These are phyloP conservation scores for Arthrobotrys iridis DNA, from an alignment of 2,329 filamentous ascomycete genomes.

Conservation along the genomic window DNA sequence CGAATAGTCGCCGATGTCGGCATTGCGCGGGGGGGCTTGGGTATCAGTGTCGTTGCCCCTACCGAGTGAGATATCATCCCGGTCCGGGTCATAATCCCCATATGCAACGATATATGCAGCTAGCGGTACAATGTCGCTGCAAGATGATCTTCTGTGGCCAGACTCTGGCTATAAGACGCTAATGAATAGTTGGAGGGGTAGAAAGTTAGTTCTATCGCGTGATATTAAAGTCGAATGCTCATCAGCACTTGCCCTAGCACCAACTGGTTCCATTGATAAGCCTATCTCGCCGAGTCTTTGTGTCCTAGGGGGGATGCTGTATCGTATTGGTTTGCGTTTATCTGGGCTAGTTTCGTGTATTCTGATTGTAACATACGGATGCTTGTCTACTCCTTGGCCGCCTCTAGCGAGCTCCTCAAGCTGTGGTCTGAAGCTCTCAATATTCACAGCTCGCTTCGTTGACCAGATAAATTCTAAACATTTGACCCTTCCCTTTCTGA, in stretches of 20 bases:
- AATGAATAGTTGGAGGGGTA: conserved; percentile 23
- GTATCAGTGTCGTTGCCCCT: conserved; percentile 29
- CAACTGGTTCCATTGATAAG: too few species aligned
- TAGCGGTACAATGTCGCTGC: conserved; percentile 33
- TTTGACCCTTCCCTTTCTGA: conserved; percentile 31
- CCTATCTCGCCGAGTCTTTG: conserved; percentile 3
- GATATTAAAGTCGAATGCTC: conserved; percentile 27
- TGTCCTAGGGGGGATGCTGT: conserved; percentile 24
- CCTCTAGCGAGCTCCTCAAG: conserved; percentile 45
- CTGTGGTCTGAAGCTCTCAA: conserved; percentile 43
- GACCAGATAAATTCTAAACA: conserved; percentile 50
- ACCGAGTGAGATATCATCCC: conserved; percentile 23
- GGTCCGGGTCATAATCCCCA: conserved; percentile 30
- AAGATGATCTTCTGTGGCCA: conserved; percentile 24
- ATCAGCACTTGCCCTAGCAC: too few species aligned
- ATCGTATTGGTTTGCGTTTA: conserved; percentile 12
- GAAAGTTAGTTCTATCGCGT: conserved; percentile 6
- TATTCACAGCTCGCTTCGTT: conserved; percentile 39
- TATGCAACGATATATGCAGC: neutral
- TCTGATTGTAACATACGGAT: conserved; percentile 41
- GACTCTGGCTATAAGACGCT: conserved; percentile 2
- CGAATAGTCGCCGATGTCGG: conserved; percentile 20
- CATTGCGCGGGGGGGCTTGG: neutral
- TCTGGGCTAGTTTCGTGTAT: conserved; percentile 47
- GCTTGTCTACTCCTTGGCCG: conserved; percentile 19